Evolutionary conservation across 257 asterid species (phyloP).

Genomic region (Solanum clarkiae): DNA sequence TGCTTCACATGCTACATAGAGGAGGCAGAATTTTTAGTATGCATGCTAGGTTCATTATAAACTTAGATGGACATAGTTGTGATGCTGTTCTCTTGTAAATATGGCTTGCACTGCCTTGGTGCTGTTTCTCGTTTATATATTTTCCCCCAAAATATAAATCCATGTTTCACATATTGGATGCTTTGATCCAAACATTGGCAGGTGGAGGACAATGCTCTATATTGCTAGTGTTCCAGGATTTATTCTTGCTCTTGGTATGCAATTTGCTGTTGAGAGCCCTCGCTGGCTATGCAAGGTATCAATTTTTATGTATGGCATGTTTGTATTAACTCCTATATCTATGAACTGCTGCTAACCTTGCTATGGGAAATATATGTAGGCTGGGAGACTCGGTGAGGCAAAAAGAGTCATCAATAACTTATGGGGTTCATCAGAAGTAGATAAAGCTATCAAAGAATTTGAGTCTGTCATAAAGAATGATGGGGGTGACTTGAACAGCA

Average conservation of each 20-base stretch:
- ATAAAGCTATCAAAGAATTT: slow-evolving; percentile 59
- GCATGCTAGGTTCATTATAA: not conserved
- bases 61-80: not conserved
- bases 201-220: slow-evolving; percentile 81
- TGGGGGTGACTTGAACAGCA: slow-evolving; percentile 62
- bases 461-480: slow-evolving; percentile 51
- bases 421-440: slow-evolving; percentile 65
- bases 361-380: slow-evolving; percentile 22
- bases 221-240: slow-evolving; percentile 64
- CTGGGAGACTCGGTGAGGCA: slow-evolving; percentile 62
- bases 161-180: not conserved
- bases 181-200: slow-evolving; percentile 7
- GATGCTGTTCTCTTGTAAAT: not conserved
- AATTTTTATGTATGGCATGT: not conserved
- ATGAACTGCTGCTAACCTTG: not conserved
- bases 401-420: slow-evolving; percentile 41
- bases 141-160: not conserved
- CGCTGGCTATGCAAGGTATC: slow-evolving; percentile 90
- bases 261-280: slow-evolving; percentile 82
- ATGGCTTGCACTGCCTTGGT: not conserved
- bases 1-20: not conserved
- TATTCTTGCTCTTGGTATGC: slow-evolving; percentile 69
- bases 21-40: not conserved
- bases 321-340: not conserved
- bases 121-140: not conserved